Base-by-base conservation (phyloP, 2,329 filamentous ascomycete genomes). In the Nothomitra cinnamomea region DNA sequence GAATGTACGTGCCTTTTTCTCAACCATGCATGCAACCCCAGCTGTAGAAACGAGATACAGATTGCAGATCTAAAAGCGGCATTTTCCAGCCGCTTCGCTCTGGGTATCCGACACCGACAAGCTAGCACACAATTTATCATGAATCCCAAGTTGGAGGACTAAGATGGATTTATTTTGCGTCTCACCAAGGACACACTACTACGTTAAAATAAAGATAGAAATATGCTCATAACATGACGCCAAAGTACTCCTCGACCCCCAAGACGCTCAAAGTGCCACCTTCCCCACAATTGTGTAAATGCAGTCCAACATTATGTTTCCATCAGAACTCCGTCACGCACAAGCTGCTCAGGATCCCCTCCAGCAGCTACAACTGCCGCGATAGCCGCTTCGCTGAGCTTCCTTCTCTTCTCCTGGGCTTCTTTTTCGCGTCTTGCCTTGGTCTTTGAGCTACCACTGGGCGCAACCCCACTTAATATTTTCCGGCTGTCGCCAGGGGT, bases 381-480 rank as follows among this genome's bases (percentile, higher is more conserved):
- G 57, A 83, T 68, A 28, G 84, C 81, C 6, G 80, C 79, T 65
- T 85, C 79, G 61, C 77, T 82, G 54, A 89, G 64, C 63, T 77
- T 75, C 59, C 82, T 70, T 61, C 85, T 73, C 67, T 83, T 82
- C 63, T 95, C 90, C 53, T 77, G 73, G 1, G 87, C 87, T 70
- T 95, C 90, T 65, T 87, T 85, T 67, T 96, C 90, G 51, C 92
- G 72, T 54, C 88, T 72, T n/a, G 87, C 87, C 65, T 95, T 95
- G 7, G 92, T 96, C 76, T 96, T 96, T 59, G 80, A 85, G 60
- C 82, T 88, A 8, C 92, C 92, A 58, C 83, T 89, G 0, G 90
- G 90, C 47, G 92, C 92, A 12, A 98, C 92, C 3, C 89, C 90
- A 6, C 79, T 87, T 67, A 98, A 78, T 43, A 98, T 82, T 63